These are phyloP conservation scores for Fusarium begoniae DNA, from an alignment of 2,329 filamentous ascomycete genomes.

Conservation along the genomic window DNA sequence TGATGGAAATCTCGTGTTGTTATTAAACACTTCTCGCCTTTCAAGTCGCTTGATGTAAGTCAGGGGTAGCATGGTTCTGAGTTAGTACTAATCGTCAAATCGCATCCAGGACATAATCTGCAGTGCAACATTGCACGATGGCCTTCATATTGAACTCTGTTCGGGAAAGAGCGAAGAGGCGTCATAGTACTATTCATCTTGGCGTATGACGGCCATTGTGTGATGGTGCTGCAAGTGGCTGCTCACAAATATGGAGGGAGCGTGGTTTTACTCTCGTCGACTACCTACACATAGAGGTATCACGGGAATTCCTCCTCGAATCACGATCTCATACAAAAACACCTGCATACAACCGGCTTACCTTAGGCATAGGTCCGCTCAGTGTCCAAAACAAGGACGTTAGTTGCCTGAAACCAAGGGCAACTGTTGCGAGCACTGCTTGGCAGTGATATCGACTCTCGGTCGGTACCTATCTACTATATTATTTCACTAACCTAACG, in stretches of 20 bases:
- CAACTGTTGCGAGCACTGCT: conserved; percentile 3
- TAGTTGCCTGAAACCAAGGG: neutral
- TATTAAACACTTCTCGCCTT: neutral
- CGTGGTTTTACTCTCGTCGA: neutral
- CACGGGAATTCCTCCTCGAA: neutral
- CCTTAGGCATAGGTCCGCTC: neutral
- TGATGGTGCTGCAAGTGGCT: conserved; percentile 15
- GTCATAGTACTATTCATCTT: conserved; percentile 4
- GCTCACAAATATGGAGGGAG: neutral
- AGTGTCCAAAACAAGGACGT: neutral
- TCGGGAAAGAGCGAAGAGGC: conserved; percentile 2
- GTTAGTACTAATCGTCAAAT: conserved; percentile 3
- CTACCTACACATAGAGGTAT: neutral
- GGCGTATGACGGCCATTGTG: conserved; percentile 31
- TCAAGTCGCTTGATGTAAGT: neutral
- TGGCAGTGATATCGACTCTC: neutral
- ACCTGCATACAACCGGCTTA: neutral
- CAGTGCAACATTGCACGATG: conserved; percentile 25
- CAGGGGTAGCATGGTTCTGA: conserved; percentile 6
- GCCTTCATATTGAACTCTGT: neutral
- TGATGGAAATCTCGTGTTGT: neutral
- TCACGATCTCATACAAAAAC: neutral
- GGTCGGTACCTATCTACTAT: neutral
- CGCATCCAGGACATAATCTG: conserved; percentile 32
- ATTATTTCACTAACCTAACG: neutral